These are phyloP conservation scores for Ogataea henricii DNA, from an alignment of 805 yeast species.

Conservation along the genomic window DNA sequence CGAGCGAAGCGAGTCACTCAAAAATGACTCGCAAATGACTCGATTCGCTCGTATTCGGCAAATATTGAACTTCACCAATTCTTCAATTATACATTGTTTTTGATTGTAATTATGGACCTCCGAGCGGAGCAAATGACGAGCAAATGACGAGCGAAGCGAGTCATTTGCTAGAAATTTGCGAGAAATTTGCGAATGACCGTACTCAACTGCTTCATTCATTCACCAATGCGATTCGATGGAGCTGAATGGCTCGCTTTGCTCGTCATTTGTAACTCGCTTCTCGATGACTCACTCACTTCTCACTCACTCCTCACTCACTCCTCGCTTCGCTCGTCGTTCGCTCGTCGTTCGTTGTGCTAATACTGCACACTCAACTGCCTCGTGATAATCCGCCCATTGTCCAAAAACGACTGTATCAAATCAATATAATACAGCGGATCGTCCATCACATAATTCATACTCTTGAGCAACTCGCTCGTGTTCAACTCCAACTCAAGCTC, in stretches of 20 bases:
- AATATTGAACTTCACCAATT: too few relatives aligned
- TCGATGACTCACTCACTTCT: too few relatives aligned
- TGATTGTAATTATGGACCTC: too few relatives aligned
- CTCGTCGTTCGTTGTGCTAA: constrained; percentile 2
- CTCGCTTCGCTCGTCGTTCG: background rate
- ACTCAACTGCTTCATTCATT: too few relatives aligned
- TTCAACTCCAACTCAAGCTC: constrained; percentile 40
- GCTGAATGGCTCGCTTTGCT: background rate
- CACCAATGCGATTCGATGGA: too few relatives aligned
- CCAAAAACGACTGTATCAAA: constrained; percentile 47
- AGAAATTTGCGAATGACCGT: too few relatives aligned
- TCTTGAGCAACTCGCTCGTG: constrained; percentile 32
- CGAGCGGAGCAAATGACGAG: too few relatives aligned
- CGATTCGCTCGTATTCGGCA: background rate
- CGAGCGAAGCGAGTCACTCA: background rate
- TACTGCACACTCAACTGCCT: constrained; percentile 34
- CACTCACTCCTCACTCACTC: background rate
- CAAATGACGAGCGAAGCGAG: too few relatives aligned
- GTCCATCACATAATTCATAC: constrained; percentile 33
- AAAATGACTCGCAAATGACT: background rate
- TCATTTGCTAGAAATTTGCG: too few relatives aligned
- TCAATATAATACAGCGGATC: constrained; percentile 47
- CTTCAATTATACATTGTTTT: too few relatives aligned
- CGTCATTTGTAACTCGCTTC: too few relatives aligned
- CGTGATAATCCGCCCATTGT: constrained; percentile 42